A percentile compares a stretch with the other conserved stretches of the same genome.
Evolutionary conservation across 371 early-diverging fungal species (phyloP).

Genomic region (Basidiobolus meristosporus): DNA sequence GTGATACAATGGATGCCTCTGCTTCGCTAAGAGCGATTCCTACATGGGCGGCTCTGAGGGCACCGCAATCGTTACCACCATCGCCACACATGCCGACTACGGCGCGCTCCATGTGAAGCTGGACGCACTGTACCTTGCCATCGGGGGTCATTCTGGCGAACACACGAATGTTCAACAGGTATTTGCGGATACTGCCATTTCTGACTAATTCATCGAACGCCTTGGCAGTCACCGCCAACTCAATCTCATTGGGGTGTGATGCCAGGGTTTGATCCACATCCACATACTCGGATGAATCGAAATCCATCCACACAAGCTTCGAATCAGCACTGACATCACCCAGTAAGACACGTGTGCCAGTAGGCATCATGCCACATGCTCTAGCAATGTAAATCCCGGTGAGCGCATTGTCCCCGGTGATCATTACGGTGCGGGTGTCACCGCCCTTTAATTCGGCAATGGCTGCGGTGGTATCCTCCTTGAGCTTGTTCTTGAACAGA

Average conservation of each 20-base stretch:
- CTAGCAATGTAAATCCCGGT: constrained; percentile 82
- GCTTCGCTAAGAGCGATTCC: constrained; percentile 83
- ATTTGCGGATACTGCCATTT: constrained; percentile 18
- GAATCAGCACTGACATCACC: constrained; percentile 23
- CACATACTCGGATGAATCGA: constrained; percentile 6
- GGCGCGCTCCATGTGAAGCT: constrained; percentile 50
- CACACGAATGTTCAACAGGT: constrained; percentile 30
- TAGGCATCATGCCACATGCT: constrained; percentile 46
- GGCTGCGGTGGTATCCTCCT: constrained; percentile 51
- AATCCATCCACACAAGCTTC: constrained; percentile 14
- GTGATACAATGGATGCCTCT: constrained; percentile 72
- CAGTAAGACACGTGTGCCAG: constrained; percentile 16
- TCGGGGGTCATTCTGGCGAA: constrained; percentile 66
- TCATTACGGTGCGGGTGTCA: constrained; percentile 66
- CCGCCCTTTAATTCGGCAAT: constrained; percentile 61
- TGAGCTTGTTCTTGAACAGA: constrained; percentile 76
- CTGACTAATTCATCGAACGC: constrained; percentile 34
- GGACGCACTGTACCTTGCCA: constrained; percentile 51
- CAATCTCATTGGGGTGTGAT: constrained; percentile 4
- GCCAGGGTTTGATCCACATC: not conserved
- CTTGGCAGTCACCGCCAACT: constrained; percentile 54
- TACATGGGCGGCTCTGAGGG: constrained; percentile 80
- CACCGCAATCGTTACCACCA: constrained; percentile 93
- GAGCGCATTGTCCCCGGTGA: constrained; percentile 82
- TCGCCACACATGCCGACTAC: constrained; percentile 87